These are phyloP conservation scores for Kappamyces sp. DNA, from an alignment of 192 early-diverging fungal genomes.

Conservation along the genomic window DNA sequence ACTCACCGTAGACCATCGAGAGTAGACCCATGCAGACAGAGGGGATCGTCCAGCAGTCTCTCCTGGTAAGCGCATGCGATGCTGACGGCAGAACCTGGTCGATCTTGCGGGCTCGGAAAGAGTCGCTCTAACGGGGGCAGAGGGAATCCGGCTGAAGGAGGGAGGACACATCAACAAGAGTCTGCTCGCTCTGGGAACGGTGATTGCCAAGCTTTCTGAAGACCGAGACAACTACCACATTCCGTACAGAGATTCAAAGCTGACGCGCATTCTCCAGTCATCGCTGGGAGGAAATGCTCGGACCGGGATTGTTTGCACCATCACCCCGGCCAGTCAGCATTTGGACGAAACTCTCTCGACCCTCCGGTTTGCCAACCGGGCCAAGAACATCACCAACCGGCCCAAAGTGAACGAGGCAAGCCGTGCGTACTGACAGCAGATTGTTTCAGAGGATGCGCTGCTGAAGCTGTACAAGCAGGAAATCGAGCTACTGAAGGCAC, in stretches of 20 bases:
- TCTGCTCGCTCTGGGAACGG: slow-evolving; percentile 44
- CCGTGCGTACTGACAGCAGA: slow-evolving; percentile 2
- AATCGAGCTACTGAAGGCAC: slow-evolving; percentile 17
- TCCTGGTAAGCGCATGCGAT: slow-evolving; percentile 17
- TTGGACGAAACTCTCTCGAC: slow-evolving; percentile 32
- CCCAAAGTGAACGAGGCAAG: slow-evolving; percentile 30
- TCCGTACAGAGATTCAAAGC: slow-evolving; percentile 35
- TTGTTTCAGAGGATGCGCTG: slow-evolving; percentile 22
- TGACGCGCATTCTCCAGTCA: slow-evolving; percentile 30
- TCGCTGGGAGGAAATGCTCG: slow-evolving; percentile 34
- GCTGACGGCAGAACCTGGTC: slow-evolving; percentile 67
- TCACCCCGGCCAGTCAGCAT: slow-evolving; percentile 22
- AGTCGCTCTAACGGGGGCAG: slow-evolving; percentile 58
- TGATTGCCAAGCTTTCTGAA: slow-evolving; percentile 81
- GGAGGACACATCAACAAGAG: slow-evolving; percentile 84
- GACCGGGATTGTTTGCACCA: slow-evolving; percentile 27
- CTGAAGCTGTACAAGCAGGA: slow-evolving; percentile 32
- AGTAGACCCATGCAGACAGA: neutral
- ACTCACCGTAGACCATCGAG: neutral
- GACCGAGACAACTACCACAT: slow-evolving; percentile 21
- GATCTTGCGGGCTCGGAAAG: slow-evolving; percentile 97
- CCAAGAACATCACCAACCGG: slow-evolving; percentile 29
- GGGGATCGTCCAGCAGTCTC: neutral
- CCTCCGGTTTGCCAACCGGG: slow-evolving; percentile 30
- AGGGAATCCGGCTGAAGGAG: slow-evolving; percentile 84